Percentiles rank a stretch among this genome's conserved stretches.
Evolutionary conservation across 2,329 filamentous ascomycete species (phyloP).

Genomic region (Thelonectria rubi): DNA sequence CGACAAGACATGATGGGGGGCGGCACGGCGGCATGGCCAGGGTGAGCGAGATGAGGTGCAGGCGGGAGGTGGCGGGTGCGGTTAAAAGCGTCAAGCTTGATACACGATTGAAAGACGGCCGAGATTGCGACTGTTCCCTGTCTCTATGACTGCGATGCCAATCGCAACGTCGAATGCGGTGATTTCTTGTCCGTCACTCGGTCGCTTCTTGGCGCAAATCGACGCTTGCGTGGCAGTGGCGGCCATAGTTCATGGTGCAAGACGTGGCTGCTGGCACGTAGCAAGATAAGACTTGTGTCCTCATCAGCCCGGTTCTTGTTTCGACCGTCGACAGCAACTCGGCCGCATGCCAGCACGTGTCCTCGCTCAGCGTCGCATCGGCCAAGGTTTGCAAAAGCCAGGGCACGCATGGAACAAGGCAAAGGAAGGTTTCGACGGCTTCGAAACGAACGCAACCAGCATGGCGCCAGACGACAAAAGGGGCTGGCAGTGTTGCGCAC

Average conservation of each 20-base stretch:
- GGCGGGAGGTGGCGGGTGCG: constrained; percentile 14
- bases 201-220: constrained; percentile 28
- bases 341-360: not conserved
- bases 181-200: constrained; percentile 7
- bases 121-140: constrained; percentile 21
- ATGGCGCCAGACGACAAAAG: constrained; percentile 26
- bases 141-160: constrained; percentile 4
- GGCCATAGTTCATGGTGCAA: constrained; percentile 18
- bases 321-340: too few relatives aligned
- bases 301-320: too few relatives aligned
- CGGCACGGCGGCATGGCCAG: constrained; percentile 20
- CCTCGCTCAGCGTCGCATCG: not conserved
- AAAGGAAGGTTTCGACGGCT: constrained; percentile 30
- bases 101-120: constrained; percentile 13
- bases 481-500: constrained; percentile 11
- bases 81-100: not conserved
- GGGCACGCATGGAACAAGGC: not conserved
- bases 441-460: constrained; percentile 28
- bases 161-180: not conserved
- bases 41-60: constrained; percentile 39
- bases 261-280: constrained; percentile 18
- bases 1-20: constrained; percentile 8
- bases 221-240: constrained; percentile 25
- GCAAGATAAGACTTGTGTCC: constrained; percentile 3
- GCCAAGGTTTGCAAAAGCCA: not conserved